Percentiles rank a stretch among this genome's conserved stretches.
phyloP scores from a whole-genome alignment of 306 rosid genomes.

The Rosa rugosa region DNA sequence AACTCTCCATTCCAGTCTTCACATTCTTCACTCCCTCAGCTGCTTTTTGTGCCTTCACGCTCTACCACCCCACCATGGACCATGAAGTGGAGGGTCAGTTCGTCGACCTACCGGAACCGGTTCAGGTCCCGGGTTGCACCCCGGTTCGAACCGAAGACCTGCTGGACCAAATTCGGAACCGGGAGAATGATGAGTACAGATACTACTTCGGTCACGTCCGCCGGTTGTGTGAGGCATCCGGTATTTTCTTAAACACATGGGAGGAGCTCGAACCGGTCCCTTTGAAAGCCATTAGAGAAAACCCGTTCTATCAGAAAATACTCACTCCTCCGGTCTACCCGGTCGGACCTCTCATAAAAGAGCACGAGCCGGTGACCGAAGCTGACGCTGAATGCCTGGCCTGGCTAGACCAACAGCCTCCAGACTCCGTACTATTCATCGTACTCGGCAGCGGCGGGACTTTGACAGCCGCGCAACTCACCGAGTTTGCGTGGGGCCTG shows the following conservation, averaged over 20 bases:
- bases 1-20: slow-evolving; percentile 33
- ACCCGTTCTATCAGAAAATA: slow-evolving; percentile 30
- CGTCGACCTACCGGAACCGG: slow-evolving; percentile 46
- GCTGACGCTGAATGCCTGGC: slow-evolving; percentile 16
- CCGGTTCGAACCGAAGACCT: slow-evolving; percentile 39
- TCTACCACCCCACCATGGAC: slow-evolving; percentile 42
- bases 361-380: slow-evolving; percentile 9
- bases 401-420: slow-evolving; percentile 47
- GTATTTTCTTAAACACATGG: slow-evolving; percentile 44
- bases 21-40: slow-evolving; percentile 42
- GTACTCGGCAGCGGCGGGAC: slow-evolving; percentile 46
- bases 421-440: slow-evolving; percentile 35
- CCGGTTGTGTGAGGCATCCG: slow-evolving; percentile 34
- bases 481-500: slow-evolving; percentile 47
- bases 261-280: slow-evolving; percentile 38
- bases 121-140: slow-evolving; percentile 38
- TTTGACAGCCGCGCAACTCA: slow-evolving; percentile 18
- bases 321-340: slow-evolving; percentile 33
- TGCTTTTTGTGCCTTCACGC: slow-evolving; percentile 32
- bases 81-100: slow-evolving; percentile 43
- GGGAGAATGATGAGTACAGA: slow-evolving; percentile 41
- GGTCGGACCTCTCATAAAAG: slow-evolving; percentile 39
- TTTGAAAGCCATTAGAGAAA: slow-evolving; percentile 32
- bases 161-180: slow-evolving; percentile 36
- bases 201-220: slow-evolving; percentile 31